phyloP scores from a whole-genome alignment of 768 basidiomycete genomes.

The Chiua virens region DNA sequence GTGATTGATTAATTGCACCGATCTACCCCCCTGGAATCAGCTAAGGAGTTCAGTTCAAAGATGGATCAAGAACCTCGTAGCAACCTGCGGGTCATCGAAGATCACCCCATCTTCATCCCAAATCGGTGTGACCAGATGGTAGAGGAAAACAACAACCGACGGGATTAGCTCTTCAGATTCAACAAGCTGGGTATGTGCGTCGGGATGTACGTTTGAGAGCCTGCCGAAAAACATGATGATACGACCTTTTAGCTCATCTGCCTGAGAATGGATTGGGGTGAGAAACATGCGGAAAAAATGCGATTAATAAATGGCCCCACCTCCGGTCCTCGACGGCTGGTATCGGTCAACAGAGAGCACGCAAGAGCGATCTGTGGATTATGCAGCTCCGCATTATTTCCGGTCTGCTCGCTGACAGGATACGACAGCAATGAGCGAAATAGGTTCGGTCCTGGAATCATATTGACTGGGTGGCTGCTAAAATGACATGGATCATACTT shows the following conservation, averaged over 20 bases:
- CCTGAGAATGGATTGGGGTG: slow-evolving; percentile 26
- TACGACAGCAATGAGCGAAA: slow-evolving; percentile 44
- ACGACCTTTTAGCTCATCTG: slow-evolving; percentile 33
- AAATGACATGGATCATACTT: slow-evolving; percentile 24
- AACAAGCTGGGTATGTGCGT: slow-evolving; percentile 37
- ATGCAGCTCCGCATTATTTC: slow-evolving; percentile 23
- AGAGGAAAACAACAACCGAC: slow-evolving; percentile 58
- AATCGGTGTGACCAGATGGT: slow-evolving; percentile 50
- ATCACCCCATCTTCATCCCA: slow-evolving; percentile 65
- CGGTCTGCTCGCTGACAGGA: slow-evolving; percentile 25
- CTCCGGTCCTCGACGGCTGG: slow-evolving; percentile 38
- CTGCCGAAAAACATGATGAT: slow-evolving; percentile 43
- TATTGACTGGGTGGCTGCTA: slow-evolving; percentile 5
- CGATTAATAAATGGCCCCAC: slow-evolving; percentile 33
- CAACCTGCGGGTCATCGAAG: slow-evolving; percentile 33
- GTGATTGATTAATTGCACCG: slow-evolving; percentile 50
- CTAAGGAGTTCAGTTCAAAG: background rate
- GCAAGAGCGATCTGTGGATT: slow-evolving; percentile 48
- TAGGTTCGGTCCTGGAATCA: slow-evolving; percentile 42
- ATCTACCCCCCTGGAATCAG: slow-evolving; percentile 36
- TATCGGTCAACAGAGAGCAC: slow-evolving; percentile 50
- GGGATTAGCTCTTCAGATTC: slow-evolving; percentile 61
- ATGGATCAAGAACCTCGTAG: slow-evolving; percentile 21
- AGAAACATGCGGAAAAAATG: background rate
- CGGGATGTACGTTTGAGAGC: slow-evolving; percentile 39